These are phyloP conservation scores for Plasmodium yoelii DNA, from an alignment of 169 alveolate genomes.

Conservation along the genomic window DNA sequence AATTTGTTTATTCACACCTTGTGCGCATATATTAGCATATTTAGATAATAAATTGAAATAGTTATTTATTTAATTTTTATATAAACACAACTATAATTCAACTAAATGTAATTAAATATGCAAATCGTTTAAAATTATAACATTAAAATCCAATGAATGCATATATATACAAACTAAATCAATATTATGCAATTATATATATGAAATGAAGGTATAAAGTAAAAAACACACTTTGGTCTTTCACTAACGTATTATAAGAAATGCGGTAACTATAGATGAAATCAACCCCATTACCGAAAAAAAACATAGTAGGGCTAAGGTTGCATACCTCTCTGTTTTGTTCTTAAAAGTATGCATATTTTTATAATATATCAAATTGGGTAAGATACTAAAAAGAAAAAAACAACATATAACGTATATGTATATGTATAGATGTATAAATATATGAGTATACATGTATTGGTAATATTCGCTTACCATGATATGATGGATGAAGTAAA, in stretches of 20 bases:
- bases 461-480: constrained; percentile 23
- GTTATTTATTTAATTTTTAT: too few relatives aligned
- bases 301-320: constrained; percentile 43
- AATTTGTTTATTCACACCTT: too few relatives aligned
- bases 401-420: neutral
- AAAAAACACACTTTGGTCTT: neutral
- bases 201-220: neutral
- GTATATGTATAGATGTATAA: neutral
- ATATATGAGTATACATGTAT: neutral
- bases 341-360: constrained; percentile 47
- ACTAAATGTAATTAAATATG: too few relatives aligned
- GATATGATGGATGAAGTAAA: constrained; percentile 61
- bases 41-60: too few relatives aligned
- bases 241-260: constrained; percentile 17
- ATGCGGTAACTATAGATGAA: constrained; percentile 43
- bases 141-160: too few relatives aligned
- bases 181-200: neutral
- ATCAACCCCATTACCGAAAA: constrained; percentile 68
- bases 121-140: too few relatives aligned
- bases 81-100: too few relatives aligned
- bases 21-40: too few relatives aligned
- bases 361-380: constrained; percentile 64
- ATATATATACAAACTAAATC: neutral
- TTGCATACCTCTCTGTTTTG: constrained; percentile 30
- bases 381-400: constrained; percentile 39